Evolutionary conservation across 1,284 basidiomycete genomes (phyloP), one percentile per base, ranked within the genome.

Genomic region (Trametes pubescens): DNA sequence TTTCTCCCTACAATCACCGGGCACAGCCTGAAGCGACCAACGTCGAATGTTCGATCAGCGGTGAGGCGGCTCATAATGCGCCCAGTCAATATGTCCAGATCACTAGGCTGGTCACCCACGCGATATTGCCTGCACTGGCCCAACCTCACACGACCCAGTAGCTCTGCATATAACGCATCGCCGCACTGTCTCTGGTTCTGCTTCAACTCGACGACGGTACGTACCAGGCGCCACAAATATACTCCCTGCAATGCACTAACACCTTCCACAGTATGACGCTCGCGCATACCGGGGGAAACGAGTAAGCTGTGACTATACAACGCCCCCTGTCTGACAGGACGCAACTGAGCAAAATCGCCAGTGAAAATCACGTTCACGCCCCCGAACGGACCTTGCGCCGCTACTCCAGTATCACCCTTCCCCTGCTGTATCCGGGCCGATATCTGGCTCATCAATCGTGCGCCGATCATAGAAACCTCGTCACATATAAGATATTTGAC

Each of bases 271-370:
- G 51, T 24, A 1, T 35, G 21, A 11, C 51, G 38, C 9, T 18
- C 14, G 9, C 43, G 57, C 6, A 58, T 24, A 8, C 48, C 47
- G 3, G 57, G 57, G 6, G 51, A 1, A 6, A n/a, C 21, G 6
- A 58, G 13, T 0, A 49, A 21, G 3, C 43, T 14, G 21, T 62
- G 54, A 16, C 21, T 48, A 35, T 49, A 68, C 14, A 68, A 24
- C 1, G 59, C 7, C 8, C 14, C 1, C 8, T 13, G 54, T 5
- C 24, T 10, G 1, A 68, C 64, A 0, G 66, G 66, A 4, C 40
- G 29, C 7, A 68, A 43, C 46, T 68, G 67, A 0, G 64, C 67
- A 34, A 68, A 68, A 32, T 68, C 67, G 2, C 67, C 67, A 0
- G 53, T 59, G 37, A 65, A 64, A 10, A 68, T 65, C 16, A 68